Evolutionary conservation across 2,329 filamentous ascomycete species (phyloP).

Genomic region (Neonectria hederae): DNA sequence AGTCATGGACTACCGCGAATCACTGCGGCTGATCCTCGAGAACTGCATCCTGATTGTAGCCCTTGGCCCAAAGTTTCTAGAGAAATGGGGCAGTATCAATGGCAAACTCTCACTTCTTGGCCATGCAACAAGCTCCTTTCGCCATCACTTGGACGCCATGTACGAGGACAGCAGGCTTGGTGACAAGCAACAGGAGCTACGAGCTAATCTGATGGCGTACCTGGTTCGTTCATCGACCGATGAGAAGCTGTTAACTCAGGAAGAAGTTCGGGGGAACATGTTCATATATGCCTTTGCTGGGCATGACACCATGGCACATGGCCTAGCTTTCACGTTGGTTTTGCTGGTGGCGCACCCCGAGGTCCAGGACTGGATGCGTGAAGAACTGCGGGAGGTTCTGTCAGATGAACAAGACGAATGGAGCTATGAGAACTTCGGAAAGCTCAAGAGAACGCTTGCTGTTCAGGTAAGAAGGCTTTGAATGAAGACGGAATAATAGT

Average conservation of each 20-base stretch:
- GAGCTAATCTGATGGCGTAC: background rate
- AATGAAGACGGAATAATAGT: background rate
- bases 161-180: background rate
- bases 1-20: background rate
- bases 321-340: background rate
- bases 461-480: background rate
- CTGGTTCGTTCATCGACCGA: background rate
- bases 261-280: background rate
- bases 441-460: background rate
- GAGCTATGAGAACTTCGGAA: background rate
- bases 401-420: background rate
- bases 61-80: background rate
- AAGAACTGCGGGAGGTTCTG: background rate
- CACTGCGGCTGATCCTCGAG: background rate
- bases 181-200: background rate
- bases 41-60: background rate
- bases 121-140: background rate
- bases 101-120: background rate
- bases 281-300: background rate
- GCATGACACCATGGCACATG: background rate
- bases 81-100: background rate
- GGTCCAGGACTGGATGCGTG: background rate
- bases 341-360: background rate
- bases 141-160: background rate
- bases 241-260: background rate